These are phyloP conservation scores for Haplosporangium sp. DNA, from an alignment of 371 early-diverging fungal species.

Conservation along the genomic window DNA sequence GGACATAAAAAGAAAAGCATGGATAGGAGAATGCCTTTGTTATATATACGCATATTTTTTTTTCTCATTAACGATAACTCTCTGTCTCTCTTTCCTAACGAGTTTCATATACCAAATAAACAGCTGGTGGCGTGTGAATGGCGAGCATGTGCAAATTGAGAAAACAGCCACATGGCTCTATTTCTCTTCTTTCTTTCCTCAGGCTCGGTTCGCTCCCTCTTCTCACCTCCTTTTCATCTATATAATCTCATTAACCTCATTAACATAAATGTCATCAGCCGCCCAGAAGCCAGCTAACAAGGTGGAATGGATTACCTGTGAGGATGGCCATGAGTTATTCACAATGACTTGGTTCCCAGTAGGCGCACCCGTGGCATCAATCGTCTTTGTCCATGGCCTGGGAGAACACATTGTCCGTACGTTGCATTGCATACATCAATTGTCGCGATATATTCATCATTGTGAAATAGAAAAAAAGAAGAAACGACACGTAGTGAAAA, in stretches of 20 bases:
- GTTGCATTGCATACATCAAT: neutral
- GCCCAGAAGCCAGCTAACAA: conserved; percentile 27
- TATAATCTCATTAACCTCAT: neutral
- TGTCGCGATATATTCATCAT: neutral
- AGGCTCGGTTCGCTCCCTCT: neutral
- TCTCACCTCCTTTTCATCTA: neutral
- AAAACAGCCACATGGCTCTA: neutral
- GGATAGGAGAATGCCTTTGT: too few relatives aligned
- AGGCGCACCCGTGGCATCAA: conserved; percentile 36
- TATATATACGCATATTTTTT: too few relatives aligned
- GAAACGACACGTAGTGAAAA: neutral
- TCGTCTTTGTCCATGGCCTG: conserved; percentile 74
- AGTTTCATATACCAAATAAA: too few relatives aligned
- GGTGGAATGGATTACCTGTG: conserved; percentile 47
- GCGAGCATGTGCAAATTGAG: too few relatives aligned
- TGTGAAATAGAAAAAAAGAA: neutral
- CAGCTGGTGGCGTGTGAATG: too few relatives aligned
- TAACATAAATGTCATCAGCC: conserved; percentile 10
- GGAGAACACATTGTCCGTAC: conserved; percentile 72
- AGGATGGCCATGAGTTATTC: conserved; percentile 44
- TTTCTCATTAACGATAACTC: too few relatives aligned
- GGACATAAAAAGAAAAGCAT: conserved; percentile 25
- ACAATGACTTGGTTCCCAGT: conserved; percentile 51
- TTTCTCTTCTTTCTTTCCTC: neutral
- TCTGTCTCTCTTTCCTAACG: too few relatives aligned